Evolutionary conservation across 306 rosid species (phyloP).

Genomic region (Quercus wislizeni): DNA sequence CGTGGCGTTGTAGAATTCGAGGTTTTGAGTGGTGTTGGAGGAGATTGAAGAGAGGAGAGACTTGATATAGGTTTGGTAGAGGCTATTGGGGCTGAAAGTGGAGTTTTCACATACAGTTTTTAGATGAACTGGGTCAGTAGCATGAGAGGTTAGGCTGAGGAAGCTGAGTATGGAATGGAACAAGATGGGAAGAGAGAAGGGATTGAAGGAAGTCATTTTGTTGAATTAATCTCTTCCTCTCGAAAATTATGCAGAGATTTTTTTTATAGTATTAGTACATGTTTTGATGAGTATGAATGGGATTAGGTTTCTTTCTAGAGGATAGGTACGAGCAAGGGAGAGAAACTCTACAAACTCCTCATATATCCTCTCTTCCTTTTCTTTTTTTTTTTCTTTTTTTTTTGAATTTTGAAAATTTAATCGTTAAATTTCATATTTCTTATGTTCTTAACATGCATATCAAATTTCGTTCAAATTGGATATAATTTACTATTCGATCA

Average conservation of each 20-base stretch:
- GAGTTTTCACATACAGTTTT: conserved; percentile 5
- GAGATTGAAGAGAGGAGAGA: conserved; percentile 40
- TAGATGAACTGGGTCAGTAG: conserved; percentile 15
- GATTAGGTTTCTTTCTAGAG: too few relatives aligned
- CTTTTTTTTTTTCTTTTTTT: too few relatives aligned
- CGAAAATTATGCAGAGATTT: background rate
- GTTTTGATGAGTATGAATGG: background rate
- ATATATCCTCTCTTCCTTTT: too few relatives aligned
- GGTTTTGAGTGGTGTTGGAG: conserved; percentile 37
- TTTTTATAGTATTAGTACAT: background rate
- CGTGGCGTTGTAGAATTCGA: conserved; percentile 24
- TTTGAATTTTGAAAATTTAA: too few relatives aligned
- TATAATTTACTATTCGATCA: too few relatives aligned
- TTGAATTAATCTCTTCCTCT: background rate
- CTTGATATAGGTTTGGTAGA: conserved; percentile 30
- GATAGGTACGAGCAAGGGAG: too few relatives aligned
- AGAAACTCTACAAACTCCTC: too few relatives aligned
- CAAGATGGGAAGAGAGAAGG: conserved; percentile 5
- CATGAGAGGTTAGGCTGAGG: background rate
- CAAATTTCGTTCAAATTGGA: too few relatives aligned
- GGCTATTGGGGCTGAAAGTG: conserved; percentile 37
- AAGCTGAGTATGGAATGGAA: conserved; percentile 12
- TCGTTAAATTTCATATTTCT: too few relatives aligned
- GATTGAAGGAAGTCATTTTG: conserved; percentile 18
- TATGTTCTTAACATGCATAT: too few relatives aligned